These are phyloP conservation scores for Pythium inflatum DNA, from an alignment of 352 stramenopile genomes.

Conservation along the genomic window DNA sequence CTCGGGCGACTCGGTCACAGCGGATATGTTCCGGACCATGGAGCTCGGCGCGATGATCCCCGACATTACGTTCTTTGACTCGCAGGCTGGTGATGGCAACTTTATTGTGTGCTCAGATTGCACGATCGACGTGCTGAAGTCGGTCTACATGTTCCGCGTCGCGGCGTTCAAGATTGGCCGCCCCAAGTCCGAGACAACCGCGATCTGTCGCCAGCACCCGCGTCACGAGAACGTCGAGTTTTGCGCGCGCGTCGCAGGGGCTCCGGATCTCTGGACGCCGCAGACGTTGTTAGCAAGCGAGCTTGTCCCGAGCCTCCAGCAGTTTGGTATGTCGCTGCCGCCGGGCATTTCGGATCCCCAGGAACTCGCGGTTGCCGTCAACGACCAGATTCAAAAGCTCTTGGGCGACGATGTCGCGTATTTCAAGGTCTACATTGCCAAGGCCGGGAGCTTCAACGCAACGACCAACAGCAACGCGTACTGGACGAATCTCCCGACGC, in stretches of 20 bases:
- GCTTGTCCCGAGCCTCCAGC: not conserved
- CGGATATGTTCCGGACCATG: conserved; percentile 10
- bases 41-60: not conserved
- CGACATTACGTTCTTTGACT: conserved; percentile 20
- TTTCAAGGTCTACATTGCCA: conserved; percentile 24
- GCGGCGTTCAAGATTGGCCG: conserved; percentile 15
- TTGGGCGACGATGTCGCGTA: not conserved
- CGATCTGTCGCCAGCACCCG: conserved; percentile 1
- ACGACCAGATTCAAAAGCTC: not conserved
- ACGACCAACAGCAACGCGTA: conserved; percentile 8
- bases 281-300: conserved; percentile 4
- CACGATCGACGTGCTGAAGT: conserved; percentile 3
- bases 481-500: conserved; percentile 14
- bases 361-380: not conserved
- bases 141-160: conserved; percentile 19
- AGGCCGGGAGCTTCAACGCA: conserved; percentile 13
- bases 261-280: conserved; percentile 14
- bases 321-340: conserved; percentile 2
- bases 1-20: conserved; percentile 1
- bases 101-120: conserved; percentile 23
- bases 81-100: conserved; percentile 1
- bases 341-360: not conserved
- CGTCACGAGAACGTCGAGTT: conserved; percentile 13
- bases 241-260: not conserved
- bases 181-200: not conserved